phyloP scores from a whole-genome alignment of 2,329 filamentous ascomycete species.

The Cercospora berteroae region DNA sequence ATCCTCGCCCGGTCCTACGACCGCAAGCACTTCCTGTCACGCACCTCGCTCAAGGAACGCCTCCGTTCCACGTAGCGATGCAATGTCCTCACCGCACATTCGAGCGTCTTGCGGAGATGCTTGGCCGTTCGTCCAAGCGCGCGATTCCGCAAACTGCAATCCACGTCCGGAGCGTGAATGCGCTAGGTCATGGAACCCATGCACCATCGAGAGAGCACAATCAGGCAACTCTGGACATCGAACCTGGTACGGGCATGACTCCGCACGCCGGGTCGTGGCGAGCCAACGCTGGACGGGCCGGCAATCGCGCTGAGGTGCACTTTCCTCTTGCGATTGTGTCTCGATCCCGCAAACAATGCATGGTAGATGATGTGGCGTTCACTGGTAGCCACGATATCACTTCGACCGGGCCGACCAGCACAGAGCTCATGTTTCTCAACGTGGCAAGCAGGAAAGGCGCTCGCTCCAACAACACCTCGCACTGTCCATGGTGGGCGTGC shows the following conservation, averaged over 20 bases:
- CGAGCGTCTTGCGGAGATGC: not conserved
- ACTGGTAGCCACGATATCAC: not conserved
- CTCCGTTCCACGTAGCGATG: not conserved
- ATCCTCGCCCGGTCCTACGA: not conserved
- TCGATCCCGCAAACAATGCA: not conserved
- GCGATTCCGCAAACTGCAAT: not conserved
- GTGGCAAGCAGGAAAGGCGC: not conserved
- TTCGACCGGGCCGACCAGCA: not conserved
- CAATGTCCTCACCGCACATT: not conserved
- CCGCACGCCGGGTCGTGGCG: not conserved
- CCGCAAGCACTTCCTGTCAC: not conserved
- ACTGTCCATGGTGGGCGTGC: not conserved
- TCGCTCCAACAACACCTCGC: not conserved
- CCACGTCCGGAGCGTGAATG: not conserved
- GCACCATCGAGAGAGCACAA: not conserved
- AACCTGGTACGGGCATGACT: not conserved
- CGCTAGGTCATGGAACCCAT: not conserved
- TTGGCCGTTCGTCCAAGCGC: not conserved
- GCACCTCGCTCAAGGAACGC: slow-evolving; percentile 1
- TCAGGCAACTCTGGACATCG: not conserved
- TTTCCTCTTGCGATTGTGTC: not conserved
- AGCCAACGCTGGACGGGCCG: not conserved
- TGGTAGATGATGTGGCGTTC: not conserved
- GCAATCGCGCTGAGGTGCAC: not conserved
- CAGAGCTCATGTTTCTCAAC: not conserved